Conservation (phyloP, 345 rosid species). For the Laguncularia racemosa region DNA sequence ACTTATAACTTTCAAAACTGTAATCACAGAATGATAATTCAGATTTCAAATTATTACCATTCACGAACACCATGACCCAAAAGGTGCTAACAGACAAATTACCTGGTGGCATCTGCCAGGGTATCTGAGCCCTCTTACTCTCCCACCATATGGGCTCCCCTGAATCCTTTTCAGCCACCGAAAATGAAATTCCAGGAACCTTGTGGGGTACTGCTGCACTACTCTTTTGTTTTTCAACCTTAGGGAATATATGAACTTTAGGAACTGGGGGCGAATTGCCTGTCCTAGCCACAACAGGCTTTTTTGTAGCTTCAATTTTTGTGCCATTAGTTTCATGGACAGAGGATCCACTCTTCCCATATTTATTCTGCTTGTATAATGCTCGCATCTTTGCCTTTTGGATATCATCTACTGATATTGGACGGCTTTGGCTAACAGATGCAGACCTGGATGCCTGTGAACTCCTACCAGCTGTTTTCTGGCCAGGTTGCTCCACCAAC, state of each 20-base stretch:
- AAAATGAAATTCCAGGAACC: constrained; percentile 17
- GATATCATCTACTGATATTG: constrained; percentile 98
- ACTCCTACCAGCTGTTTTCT: constrained; percentile 62
- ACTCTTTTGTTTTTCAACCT: constrained; percentile 32
- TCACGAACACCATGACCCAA: constrained; percentile 3
- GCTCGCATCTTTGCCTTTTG: constrained; percentile 98
- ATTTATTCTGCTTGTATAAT: constrained; percentile 67
- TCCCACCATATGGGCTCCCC: constrained; percentile 38
- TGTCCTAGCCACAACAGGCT: constrained; percentile 23
- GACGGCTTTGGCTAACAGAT: constrained; percentile 62
- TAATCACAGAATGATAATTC: no score
- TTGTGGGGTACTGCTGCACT: not conserved
- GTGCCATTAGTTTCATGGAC: constrained; percentile 33
- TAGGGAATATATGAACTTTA: constrained; percentile 21
- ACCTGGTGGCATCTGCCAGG: constrained; percentile 88
- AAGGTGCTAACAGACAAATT: constrained; percentile 16
- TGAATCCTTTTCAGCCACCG: constrained; percentile 27
- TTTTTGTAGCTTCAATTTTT: constrained; percentile 34
- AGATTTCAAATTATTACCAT: not conserved
- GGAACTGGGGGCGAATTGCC: constrained; percentile 20
- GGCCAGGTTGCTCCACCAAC: constrained; percentile 97
- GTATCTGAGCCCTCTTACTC: constrained; percentile 45
- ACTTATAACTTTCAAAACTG: no score
- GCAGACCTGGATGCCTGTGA: constrained; percentile 52
- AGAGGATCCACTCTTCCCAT: constrained; percentile 45